Conservation (phyloP, 257 asterid genomes). For the Pogostemon cablin region DNA sequence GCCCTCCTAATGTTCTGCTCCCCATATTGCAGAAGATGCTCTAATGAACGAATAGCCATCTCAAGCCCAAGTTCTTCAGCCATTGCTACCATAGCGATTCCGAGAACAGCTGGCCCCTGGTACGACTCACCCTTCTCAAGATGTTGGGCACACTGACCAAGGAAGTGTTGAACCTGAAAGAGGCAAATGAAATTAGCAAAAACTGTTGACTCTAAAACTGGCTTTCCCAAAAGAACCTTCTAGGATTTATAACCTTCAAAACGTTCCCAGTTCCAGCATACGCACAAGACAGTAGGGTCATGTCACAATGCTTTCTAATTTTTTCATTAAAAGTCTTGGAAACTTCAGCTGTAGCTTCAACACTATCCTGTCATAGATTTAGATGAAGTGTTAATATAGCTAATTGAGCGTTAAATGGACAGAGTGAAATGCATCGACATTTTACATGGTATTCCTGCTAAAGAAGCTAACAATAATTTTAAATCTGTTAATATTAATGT, state of each 20-base stretch:
- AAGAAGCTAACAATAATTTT: constrained; percentile 5
- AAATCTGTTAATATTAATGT: neutral
- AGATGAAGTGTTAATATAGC: constrained; percentile 24
- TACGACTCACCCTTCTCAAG: constrained; percentile 83
- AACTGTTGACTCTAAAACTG: neutral
- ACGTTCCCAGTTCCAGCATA: constrained; percentile 99
- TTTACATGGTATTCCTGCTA: constrained; percentile 8
- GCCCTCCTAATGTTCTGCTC: constrained; percentile 90
- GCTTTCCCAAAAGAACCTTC: neutral
- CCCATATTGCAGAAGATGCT: constrained; percentile 94
- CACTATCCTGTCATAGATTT: constrained; percentile 61
- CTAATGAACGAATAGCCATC: constrained; percentile 95
- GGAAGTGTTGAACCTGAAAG: constrained; percentile 87
- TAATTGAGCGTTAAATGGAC: constrained; percentile 22
- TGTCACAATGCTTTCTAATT: constrained; percentile 81
- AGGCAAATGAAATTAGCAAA: constrained; percentile 33
- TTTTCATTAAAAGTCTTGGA: constrained; percentile 82
- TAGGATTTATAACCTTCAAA: constrained; percentile 60
- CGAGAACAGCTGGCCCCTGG: constrained; percentile 97
- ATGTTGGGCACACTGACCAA: constrained; percentile 92
- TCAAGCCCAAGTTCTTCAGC: constrained; percentile 94
- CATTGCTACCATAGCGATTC: constrained; percentile 99
- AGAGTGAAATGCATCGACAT: constrained; percentile 25
- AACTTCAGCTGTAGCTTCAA: constrained; percentile 90
- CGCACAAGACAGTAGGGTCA: constrained; percentile 92